Percentiles rank a stretch among this genome's conserved stretches.
Evolutionary conservation across 1,139 yeast genomes (phyloP).

Genomic region (Saccharomyces hybrid): DNA sequence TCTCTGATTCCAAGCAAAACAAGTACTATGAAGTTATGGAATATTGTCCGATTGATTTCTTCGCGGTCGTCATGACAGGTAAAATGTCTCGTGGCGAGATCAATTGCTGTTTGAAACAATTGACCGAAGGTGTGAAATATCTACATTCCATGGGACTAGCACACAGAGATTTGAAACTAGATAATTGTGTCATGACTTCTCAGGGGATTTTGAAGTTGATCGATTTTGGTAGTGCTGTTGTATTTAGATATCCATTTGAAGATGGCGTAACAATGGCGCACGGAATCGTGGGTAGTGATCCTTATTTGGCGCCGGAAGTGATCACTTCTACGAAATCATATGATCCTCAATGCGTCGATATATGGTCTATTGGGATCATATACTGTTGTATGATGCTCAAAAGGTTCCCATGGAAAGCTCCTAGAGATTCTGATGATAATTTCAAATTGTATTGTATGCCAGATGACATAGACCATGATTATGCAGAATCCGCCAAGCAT

Average conservation of each 20-base stretch:
- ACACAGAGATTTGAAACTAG: slow-evolving; percentile 90
- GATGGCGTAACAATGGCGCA: slow-evolving; percentile 70
- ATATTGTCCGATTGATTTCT: slow-evolving; percentile 91
- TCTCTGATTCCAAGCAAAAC: slow-evolving; percentile 61
- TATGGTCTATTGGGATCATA: slow-evolving; percentile 93
- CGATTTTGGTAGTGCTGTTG: slow-evolving; percentile 95
- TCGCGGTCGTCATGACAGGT: slow-evolving; percentile 97
- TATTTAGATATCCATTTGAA: slow-evolving; percentile 87
- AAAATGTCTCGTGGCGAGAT: slow-evolving; percentile 80
- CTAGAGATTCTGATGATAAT: slow-evolving; percentile 75
- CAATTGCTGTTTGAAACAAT: slow-evolving; percentile 83
- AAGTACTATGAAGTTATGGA: slow-evolving; percentile 95
- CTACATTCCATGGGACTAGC: slow-evolving; percentile 86
- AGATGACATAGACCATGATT: slow-evolving; percentile 39
- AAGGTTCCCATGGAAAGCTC: slow-evolving; percentile 96
- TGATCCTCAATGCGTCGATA: slow-evolving; percentile 88
- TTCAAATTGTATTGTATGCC: slow-evolving; percentile 51
- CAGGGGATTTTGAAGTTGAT: slow-evolving; percentile 86
- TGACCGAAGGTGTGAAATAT: slow-evolving; percentile 75
- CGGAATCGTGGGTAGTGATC: slow-evolving; percentile 97
- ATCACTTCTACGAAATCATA: slow-evolving; percentile 58
- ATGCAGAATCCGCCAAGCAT: slow-evolving; percentile 41
- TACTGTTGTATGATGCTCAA: slow-evolving; percentile 93
- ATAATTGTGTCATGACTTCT: slow-evolving; percentile 83
- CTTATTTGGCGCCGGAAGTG: slow-evolving; percentile 96